A percentile compares a stretch with the other conserved stretches of the same genome.
Evolutionary conservation across 1,284 basidiomycete species (phyloP).

Genomic region (Rhodofomes roseus): DNA sequence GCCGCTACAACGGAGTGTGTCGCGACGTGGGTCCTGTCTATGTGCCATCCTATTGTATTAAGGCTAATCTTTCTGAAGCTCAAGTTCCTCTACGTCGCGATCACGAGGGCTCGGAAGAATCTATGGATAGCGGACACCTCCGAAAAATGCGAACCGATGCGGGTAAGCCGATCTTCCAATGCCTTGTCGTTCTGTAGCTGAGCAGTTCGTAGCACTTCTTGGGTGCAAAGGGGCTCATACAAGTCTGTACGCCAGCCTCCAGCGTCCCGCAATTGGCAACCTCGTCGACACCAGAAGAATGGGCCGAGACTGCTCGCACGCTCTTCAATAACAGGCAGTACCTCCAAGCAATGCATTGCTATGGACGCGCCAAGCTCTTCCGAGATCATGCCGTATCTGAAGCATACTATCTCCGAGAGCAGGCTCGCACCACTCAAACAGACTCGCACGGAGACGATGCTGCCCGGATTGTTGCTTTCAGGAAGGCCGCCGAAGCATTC

Average conservation of each 20-base stretch:
- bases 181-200: not conserved
- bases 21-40: constrained; percentile 41
- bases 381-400: constrained; percentile 43
- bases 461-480: constrained; percentile 35
- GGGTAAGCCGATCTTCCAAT: constrained; percentile 32
- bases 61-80: constrained; percentile 35
- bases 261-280: constrained; percentile 46
- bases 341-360: constrained; percentile 58
- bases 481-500: constrained; percentile 47
- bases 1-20: constrained; percentile 54
- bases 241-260: constrained; percentile 35
- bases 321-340: constrained; percentile 56
- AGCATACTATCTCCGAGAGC: constrained; percentile 41
- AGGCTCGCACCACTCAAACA: constrained; percentile 25
- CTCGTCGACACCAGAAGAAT: constrained; percentile 47
- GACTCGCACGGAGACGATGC: constrained; percentile 24
- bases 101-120: constrained; percentile 64
- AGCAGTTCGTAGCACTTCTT: constrained; percentile 41
- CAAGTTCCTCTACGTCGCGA: constrained; percentile 66
- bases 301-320: constrained; percentile 45
- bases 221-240: constrained; percentile 38
- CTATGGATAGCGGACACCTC: constrained; percentile 67
- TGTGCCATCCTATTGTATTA: not conserved
- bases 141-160: constrained; percentile 51
- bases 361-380: constrained; percentile 44